These are phyloP conservation scores for Boletus sp. DNA, from an alignment of 768 basidiomycete species.

Conservation along the genomic window DNA sequence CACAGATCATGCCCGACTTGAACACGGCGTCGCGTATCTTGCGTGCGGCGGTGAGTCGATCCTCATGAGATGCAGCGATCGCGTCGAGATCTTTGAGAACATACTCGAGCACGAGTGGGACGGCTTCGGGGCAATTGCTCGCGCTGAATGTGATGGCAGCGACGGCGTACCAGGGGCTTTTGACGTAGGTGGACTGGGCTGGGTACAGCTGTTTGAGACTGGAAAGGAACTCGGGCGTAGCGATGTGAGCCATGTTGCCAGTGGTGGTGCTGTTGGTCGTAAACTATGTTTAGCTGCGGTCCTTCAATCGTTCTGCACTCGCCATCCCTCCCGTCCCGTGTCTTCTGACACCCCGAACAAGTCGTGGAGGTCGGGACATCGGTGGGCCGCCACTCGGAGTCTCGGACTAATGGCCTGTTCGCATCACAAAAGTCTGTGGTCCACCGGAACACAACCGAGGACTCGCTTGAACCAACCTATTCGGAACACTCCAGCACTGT, in stretches of 20 bases:
- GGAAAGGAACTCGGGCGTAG: slow-evolving; percentile 41
- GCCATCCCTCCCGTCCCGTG: not conserved
- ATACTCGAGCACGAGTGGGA: slow-evolving; percentile 51
- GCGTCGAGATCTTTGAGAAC: slow-evolving; percentile 44
- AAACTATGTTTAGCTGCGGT: not conserved
- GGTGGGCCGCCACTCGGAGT: not conserved
- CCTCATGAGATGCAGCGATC: slow-evolving; percentile 27
- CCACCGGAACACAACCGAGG: not conserved
- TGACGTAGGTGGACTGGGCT: slow-evolving; percentile 15
- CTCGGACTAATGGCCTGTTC: not conserved
- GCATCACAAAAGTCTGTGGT: not conserved
- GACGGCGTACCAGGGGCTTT: slow-evolving; percentile 59
- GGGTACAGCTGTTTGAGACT: slow-evolving; percentile 48
- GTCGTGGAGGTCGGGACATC: too few species aligned
- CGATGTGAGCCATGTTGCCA: slow-evolving; percentile 26
- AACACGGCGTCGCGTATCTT: slow-evolving; percentile 62
- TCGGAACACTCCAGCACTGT: not conserved
- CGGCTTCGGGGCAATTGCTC: slow-evolving; percentile 56
- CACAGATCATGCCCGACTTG: slow-evolving; percentile 55
- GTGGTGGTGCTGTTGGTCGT: not conserved
- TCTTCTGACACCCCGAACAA: not conserved
- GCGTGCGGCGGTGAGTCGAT: slow-evolving; percentile 44
- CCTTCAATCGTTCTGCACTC: not conserved
- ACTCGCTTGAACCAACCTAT: not conserved
- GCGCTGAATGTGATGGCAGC: slow-evolving; percentile 55